phyloP scores from a whole-genome alignment of 352 stramenopile genomes.

The Pythium diclinum region DNA sequence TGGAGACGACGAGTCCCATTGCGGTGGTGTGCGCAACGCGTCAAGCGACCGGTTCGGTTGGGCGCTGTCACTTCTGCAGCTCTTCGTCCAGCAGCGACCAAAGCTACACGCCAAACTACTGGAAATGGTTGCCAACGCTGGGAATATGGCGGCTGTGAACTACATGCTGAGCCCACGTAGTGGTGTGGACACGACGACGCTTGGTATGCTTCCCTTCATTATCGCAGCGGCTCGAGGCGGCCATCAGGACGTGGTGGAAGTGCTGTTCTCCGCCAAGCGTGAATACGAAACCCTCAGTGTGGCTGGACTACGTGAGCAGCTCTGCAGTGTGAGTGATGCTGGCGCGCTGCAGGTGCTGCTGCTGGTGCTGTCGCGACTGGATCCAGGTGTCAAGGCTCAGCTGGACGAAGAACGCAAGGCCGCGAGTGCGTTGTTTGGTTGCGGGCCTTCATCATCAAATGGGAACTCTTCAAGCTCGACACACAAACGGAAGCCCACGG shows the following conservation, averaged over 20 bases:
- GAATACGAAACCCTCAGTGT: background rate
- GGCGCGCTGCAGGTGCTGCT: background rate
- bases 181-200: background rate
- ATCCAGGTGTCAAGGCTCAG: background rate
- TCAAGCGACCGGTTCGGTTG: background rate
- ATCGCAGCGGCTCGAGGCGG: background rate
- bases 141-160: background rate
- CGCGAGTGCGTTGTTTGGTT: background rate
- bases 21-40: background rate
- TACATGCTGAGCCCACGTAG: background rate
- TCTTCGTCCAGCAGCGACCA: background rate
- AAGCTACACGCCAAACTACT: background rate
- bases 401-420: background rate
- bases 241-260: background rate
- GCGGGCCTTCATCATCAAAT: background rate
- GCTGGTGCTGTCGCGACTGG: background rate
- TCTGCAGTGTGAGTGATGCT: background rate
- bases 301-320: background rate
- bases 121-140: background rate
- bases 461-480: background rate
- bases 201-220: background rate
- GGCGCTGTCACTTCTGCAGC: background rate
- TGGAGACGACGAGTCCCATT: background rate
- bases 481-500: background rate
- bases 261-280: background rate